Percentiles rank a stretch among this genome's conserved stretches.
phyloP scores from a whole-genome alignment of 345 rosid genomes.

The Trapa bicornis region DNA sequence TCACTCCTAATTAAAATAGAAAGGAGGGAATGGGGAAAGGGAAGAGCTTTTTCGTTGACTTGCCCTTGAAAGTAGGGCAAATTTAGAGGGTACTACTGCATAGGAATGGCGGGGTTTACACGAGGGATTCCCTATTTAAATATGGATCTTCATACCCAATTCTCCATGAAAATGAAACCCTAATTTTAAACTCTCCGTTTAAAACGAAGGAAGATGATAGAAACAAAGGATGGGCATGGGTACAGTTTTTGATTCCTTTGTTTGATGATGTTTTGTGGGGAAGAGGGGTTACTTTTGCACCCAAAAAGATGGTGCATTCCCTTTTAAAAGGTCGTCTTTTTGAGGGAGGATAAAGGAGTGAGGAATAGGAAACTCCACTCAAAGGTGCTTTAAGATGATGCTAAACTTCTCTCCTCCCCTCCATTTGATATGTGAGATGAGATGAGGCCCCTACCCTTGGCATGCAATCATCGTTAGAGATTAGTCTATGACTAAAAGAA shows the following conservation, averaged over 20 bases:
- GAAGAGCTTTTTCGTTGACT: slow-evolving; percentile 55
- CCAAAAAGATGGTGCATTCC: slow-evolving; percentile 33
- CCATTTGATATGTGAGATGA: neutral
- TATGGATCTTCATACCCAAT: slow-evolving; percentile 33
- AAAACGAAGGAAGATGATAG: neutral
- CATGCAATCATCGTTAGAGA: neutral
- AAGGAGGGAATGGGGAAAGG: slow-evolving; percentile 6
- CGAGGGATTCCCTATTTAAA: slow-evolving; percentile 18
- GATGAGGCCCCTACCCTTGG: no score
- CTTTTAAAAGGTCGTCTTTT: slow-evolving; percentile 42
- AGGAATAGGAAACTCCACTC: slow-evolving; percentile 14
- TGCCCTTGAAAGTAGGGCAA: slow-evolving; percentile 47
- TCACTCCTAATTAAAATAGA: neutral
- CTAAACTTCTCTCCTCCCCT: neutral
- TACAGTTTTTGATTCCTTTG: slow-evolving; percentile 17
- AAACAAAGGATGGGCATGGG: no score
- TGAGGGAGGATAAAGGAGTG: slow-evolving; percentile 20
- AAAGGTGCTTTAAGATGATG: neutral
- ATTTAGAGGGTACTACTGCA: slow-evolving; percentile 20
- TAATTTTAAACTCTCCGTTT: neutral
- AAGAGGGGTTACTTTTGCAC: slow-evolving; percentile 30
- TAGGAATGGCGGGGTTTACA: slow-evolving; percentile 13
- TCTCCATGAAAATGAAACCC: neutral
- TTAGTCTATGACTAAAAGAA: slow-evolving; percentile 18
- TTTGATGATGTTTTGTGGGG: slow-evolving; percentile 22